Evolutionary conservation across 2,329 filamentous ascomycete genomes (phyloP).

Genomic region (Fusarium setosum): DNA sequence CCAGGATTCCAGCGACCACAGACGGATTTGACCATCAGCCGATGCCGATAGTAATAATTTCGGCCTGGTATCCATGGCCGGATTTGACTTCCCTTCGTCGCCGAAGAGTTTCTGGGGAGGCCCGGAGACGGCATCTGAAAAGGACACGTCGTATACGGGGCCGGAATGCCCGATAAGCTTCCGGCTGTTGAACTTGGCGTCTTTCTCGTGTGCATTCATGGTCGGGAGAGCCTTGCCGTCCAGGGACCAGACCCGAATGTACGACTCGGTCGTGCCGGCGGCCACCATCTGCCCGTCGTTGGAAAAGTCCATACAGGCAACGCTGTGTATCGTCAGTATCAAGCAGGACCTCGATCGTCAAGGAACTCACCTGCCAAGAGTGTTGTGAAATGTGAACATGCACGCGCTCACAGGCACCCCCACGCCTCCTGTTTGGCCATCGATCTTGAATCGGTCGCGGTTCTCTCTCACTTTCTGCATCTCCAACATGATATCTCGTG

Average conservation of each 20-base stretch:
- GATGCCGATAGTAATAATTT: conserved; percentile 89
- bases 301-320: conserved; percentile 96
- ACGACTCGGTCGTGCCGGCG: conserved; percentile 91
- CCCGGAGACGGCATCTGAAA: conserved; percentile 77
- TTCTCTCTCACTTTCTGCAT: conserved; percentile 95
- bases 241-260: conserved; percentile 93
- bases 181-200: conserved; percentile 70
- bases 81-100: conserved; percentile 55
- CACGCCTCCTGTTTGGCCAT: conserved; percentile 83
- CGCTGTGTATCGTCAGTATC: conserved; percentile 57
- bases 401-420: conserved; percentile 88
- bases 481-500: conserved; percentile 91
- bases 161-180: conserved; percentile 90
- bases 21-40: conserved; percentile 85
- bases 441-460: conserved; percentile 89
- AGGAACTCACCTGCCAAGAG: conserved; percentile 79
- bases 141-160: conserved; percentile 89
- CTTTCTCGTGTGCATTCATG: conserved; percentile 68
- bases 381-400: conserved; percentile 99
- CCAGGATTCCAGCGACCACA: conserved; percentile 95
- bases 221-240: conserved; percentile 85
- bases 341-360: neutral
- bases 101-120: conserved; percentile 61
- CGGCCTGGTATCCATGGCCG: conserved; percentile 64
- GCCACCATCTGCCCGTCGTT: conserved; percentile 90